phyloP scores from a whole-genome alignment of 805 yeast species.

The Wickerhamomyces canadensis region DNA sequence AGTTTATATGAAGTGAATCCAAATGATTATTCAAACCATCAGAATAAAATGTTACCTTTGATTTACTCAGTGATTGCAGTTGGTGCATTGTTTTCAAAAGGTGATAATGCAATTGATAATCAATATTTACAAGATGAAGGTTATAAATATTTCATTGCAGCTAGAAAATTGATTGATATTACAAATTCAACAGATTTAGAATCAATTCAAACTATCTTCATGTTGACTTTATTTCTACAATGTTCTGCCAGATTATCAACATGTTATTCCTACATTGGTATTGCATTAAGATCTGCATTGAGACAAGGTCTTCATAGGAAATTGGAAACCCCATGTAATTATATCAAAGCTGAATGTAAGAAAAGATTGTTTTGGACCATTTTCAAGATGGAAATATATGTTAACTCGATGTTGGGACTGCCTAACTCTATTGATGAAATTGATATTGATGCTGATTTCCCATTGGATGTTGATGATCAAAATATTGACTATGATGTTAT shows the following conservation, averaged over 20 bases:
- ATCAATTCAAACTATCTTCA: slow-evolving; percentile 80
- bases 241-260: slow-evolving; percentile 84
- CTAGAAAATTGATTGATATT: slow-evolving; percentile 72
- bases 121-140: slow-evolving; percentile 54
- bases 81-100: slow-evolving; percentile 66
- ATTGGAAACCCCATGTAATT: slow-evolving; percentile 39
- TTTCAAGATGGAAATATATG: slow-evolving; percentile 85
- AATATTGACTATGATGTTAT: slow-evolving; percentile 37
- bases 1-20: slow-evolving; percentile 76
- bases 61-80: slow-evolving; percentile 83
- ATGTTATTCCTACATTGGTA: slow-evolving; percentile 85
- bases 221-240: slow-evolving; percentile 80
- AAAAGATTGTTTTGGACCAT: slow-evolving; percentile 86
- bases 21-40: slow-evolving; percentile 65
- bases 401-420: slow-evolving; percentile 81
- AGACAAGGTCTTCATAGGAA: slow-evolving; percentile 79
- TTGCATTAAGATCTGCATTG: slow-evolving; percentile 76
- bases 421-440: slow-evolving; percentile 73
- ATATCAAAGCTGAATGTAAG: slow-evolving; percentile 79
- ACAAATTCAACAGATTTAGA: slow-evolving; percentile 76
- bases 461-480: slow-evolving; percentile 81
- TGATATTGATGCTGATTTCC: slow-evolving; percentile 84
- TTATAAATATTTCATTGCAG: slow-evolving; percentile 72
- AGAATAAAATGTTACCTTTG: slow-evolving; percentile 74
- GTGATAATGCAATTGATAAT: slow-evolving; percentile 25